phyloP scores from a whole-genome alignment of 176 grass and related monocot genomes.

The Saccharum spontaneum region DNA sequence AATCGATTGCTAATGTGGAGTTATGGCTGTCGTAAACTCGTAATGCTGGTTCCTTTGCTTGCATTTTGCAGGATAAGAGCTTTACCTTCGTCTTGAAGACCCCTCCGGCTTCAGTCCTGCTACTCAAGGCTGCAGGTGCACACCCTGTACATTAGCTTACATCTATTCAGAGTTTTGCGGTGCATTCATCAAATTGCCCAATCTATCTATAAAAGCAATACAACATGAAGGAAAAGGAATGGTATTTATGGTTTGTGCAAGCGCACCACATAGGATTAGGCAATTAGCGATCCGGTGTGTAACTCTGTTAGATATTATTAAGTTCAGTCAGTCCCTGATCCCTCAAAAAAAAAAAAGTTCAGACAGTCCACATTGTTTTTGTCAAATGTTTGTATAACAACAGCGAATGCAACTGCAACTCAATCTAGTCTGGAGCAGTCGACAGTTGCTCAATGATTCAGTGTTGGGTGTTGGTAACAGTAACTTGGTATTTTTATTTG shows the following conservation, averaged over 20 bases:
- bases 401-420: not conserved
- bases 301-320: not conserved
- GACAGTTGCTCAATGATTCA: not conserved
- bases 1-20: not conserved
- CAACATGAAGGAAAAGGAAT: not conserved
- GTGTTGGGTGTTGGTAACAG: not conserved
- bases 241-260: not conserved
- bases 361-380: not conserved
- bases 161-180: not conserved
- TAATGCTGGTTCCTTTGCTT: not conserved
- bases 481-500: not conserved
- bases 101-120: conserved; percentile 87
- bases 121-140: conserved; percentile 94
- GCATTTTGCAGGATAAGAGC: conserved; percentile 75
- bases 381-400: not conserved
- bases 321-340: not conserved
- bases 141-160: not conserved
- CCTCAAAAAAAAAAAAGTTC: not conserved
- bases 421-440: not conserved
- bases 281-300: not conserved
- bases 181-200: not conserved
- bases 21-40: not conserved
- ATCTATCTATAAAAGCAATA: not conserved
- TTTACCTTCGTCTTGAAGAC: conserved; percentile 98
- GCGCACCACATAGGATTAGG: not conserved